Evolutionary conservation across 495 filamentous ascomycete species (phyloP), one percentile per base, ranked within the genome.

Genomic region (Amniculicola lignicola): DNA sequence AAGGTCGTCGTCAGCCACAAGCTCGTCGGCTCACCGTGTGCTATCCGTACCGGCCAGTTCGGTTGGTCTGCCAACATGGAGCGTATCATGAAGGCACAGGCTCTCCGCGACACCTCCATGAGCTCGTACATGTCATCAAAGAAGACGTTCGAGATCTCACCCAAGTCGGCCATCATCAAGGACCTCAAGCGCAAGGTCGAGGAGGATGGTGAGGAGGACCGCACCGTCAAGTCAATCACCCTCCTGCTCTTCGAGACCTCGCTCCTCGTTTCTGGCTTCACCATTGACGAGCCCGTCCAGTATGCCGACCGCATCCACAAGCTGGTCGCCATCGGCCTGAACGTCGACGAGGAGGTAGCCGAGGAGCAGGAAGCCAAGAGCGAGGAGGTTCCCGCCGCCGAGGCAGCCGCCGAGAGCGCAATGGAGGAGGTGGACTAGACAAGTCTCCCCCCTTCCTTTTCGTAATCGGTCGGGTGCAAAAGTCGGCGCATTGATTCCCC

Each of bases 1-100:
- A 98, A 98, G 86, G 93, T 98, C 33, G 91, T 98, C 61, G 92
- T 98, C 71, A 90, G 85, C 65, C 90, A 96, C 89, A 97, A 97
- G 86, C 85, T 98, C 48, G 80, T 89, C 66, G 90, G 90, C 69
- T 77, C 94, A 57, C 93, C 93, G 70, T 97, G 94, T 76, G 93
- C 93, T 72, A 97, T 98, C 79, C 93, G 93, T 75, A 98, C 93
- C 64, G 93, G 94, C 68, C 93, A 98, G 80, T 98, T 98, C 75
- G 93, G 93, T 77, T 98, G 93, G 93, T 96, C 91, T 36, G 93
- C 93, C 71, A 98, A 98, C 83, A 98, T 98, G 93, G 93, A 98
- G 85, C 94, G 93, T 80, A 98, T 98, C 84, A 98, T 98, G 93
- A 98, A 98, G 85, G 94, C 93, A 27, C 93, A 98, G 81, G 93